phyloP scores from a whole-genome alignment of 23 red algal genomes.

The Gracilaria caudata region DNA sequence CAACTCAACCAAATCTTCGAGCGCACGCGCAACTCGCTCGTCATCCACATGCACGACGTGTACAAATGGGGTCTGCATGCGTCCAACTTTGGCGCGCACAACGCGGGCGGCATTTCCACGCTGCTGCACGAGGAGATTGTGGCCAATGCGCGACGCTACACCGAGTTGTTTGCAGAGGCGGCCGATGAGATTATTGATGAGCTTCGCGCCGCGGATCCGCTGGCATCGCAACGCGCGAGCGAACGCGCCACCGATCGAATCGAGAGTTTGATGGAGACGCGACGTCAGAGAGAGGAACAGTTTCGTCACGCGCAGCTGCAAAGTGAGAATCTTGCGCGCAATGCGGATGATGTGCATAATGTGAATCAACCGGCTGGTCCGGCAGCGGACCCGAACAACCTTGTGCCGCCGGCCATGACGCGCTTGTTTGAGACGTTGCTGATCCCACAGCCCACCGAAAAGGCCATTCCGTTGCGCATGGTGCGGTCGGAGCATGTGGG shows the following conservation, averaged over 20 bases:
- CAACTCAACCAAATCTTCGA: conserved; percentile 64
- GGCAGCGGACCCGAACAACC: conserved; percentile 71
- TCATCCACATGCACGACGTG: conserved; percentile 51
- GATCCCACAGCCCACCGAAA: conserved; percentile 79
- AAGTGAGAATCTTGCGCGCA: conserved; percentile 53
- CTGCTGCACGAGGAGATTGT: conserved; percentile 73
- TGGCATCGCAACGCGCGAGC: background rate
- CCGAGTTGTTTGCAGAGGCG: conserved; percentile 87
- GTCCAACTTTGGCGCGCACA: conserved; percentile 32
- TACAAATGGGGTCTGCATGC: conserved; percentile 68
- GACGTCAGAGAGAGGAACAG: conserved; percentile 73
- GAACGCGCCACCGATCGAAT: conserved; percentile 68
- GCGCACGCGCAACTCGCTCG: conserved; percentile 51
- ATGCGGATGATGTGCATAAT: conserved; percentile 37
- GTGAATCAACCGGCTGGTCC: conserved; percentile 47
- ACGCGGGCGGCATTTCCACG: conserved; percentile 45
- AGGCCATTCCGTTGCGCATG: conserved; percentile 77
- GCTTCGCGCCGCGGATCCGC: conserved; percentile 38
- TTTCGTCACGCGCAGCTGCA: conserved; percentile 45
- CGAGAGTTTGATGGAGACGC: conserved; percentile 72
- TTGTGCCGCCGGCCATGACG: conserved; percentile 77
- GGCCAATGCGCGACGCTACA: conserved; percentile 81
- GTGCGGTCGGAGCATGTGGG: conserved; percentile 90
- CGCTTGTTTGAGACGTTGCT: conserved; percentile 83
- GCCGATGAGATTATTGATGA: conserved; percentile 85